These are phyloP conservation scores for Saccharomyces jurei DNA, from an alignment of 805 yeast genomes.

Conservation along the genomic window DNA sequence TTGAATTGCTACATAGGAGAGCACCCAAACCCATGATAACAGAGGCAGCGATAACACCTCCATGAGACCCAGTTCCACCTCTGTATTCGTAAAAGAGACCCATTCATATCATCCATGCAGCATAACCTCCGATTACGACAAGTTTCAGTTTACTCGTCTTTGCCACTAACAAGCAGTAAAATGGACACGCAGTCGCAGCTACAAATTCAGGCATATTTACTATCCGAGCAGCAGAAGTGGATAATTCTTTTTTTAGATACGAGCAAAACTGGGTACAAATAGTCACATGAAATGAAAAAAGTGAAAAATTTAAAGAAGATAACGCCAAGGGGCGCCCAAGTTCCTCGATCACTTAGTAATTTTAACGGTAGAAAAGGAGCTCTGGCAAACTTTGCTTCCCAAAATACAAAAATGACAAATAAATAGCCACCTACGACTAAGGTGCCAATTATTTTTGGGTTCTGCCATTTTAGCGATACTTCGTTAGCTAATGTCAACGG, in stretches of 20 bases:
- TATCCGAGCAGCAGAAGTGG: conserved; percentile 50
- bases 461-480: conserved; percentile 38
- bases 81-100: conserved; percentile 46
- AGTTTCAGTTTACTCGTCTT: conserved; percentile 35
- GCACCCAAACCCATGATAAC: not conserved
- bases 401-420: conserved; percentile 41
- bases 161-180: conserved; percentile 34
- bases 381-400: conserved; percentile 45
- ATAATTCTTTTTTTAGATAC: conserved; percentile 45
- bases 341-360: conserved; percentile 50
- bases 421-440: conserved; percentile 44
- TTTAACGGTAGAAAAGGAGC: conserved; percentile 47
- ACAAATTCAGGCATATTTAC: conserved; percentile 47
- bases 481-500: conserved; percentile 65
- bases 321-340: conserved; percentile 49
- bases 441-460: conserved; percentile 49
- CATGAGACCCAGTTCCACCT: conserved; percentile 40
- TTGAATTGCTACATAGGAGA: not conserved
- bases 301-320: conserved; percentile 44
- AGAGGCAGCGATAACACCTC: conserved; percentile 42
- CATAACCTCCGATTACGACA: conserved; percentile 48
- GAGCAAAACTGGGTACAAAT: conserved; percentile 46
- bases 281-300: conserved; percentile 55
- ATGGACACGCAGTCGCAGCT: conserved; percentile 43
- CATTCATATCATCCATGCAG: conserved; percentile 46